phyloP scores from a whole-genome alignment of 192 early-diverging fungal species.

The Rhizophagus prolifer region DNA sequence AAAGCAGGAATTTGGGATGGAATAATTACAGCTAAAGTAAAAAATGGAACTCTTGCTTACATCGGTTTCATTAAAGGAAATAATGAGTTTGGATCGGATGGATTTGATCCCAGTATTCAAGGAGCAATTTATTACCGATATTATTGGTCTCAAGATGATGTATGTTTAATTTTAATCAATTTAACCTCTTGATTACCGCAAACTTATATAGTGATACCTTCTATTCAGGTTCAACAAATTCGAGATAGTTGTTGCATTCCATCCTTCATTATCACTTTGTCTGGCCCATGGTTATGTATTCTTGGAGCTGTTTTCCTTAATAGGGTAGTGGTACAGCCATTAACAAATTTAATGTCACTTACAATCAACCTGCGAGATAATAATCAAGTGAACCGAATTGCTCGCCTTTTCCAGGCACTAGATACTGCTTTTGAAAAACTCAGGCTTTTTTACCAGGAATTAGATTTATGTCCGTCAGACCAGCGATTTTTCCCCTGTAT shows the following conservation, averaged over 20 bases:
- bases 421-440: background rate
- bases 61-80: background rate
- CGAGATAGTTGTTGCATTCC: background rate
- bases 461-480: background rate
- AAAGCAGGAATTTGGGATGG: too few species aligned
- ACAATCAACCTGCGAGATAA: background rate
- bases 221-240: background rate
- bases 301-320: slow-evolving; percentile 4
- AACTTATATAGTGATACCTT: too few species aligned
- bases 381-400: background rate
- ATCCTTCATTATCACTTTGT: background rate
- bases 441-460: background rate
- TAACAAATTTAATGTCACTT: background rate
- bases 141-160: background rate
- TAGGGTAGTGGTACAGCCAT: slow-evolving; percentile 1
- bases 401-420: background rate
- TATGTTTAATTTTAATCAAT: slow-evolving; percentile 18
- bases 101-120: background rate
- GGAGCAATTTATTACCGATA: slow-evolving; percentile 8
- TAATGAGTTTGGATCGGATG: background rate
- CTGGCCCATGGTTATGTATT: slow-evolving; percentile 2
- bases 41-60: background rate
- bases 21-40: background rate
- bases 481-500: background rate
- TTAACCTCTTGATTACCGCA: too few species aligned